Evolutionary conservation across 805 yeast species (phyloP), one percentile per base, ranked within the genome.

Genomic region (Hanseniaspora lachancei): DNA sequence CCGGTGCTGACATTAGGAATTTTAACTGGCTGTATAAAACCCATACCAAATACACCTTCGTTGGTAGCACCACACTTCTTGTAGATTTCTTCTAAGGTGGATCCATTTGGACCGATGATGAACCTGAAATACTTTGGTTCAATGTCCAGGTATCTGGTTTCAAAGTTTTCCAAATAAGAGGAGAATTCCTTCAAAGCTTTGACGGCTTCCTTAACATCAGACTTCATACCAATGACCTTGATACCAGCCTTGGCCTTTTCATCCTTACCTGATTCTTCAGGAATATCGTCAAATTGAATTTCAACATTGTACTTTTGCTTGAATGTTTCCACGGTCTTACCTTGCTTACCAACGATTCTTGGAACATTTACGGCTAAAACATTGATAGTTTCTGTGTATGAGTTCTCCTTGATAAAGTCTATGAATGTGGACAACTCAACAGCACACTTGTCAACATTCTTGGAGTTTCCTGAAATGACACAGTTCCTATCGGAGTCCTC

Each of bases 371-470:
- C 78, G 44, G 75, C 67, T 40, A 96, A 95, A 52, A 93, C 82
- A 48, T 71, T 66, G 42, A 91, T 67, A n/a, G 72, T 70, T 60
- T 79, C 74, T 57, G 77, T 76, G 70, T 79, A 79, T 18, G 95
- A 91, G 65, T 89, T 87, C 62, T 86, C 95, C 64, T 78, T 82
- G 69, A 89, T 97, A 68, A 84, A 93, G 61, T 84, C 83, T 61
- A 86, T 74, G 59, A 95, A 76, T 57, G 89, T 96, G 62, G 77
- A 76, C 64, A 95, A 72, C 72, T 89, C 97, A 59, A 82, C 89
- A 66, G 80, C 80, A 36, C 95, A 95, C 66, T 82, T 81, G 36
- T 79, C 75, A 36, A 86, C 97, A 62, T 91, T 93, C 69, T 82
- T 84, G 27, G 97, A 86, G 50, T 97, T 95, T 55, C 97, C 97